phyloP scores from a whole-genome alignment of 139 green algal genomes.

The Closterium sp. region DNA sequence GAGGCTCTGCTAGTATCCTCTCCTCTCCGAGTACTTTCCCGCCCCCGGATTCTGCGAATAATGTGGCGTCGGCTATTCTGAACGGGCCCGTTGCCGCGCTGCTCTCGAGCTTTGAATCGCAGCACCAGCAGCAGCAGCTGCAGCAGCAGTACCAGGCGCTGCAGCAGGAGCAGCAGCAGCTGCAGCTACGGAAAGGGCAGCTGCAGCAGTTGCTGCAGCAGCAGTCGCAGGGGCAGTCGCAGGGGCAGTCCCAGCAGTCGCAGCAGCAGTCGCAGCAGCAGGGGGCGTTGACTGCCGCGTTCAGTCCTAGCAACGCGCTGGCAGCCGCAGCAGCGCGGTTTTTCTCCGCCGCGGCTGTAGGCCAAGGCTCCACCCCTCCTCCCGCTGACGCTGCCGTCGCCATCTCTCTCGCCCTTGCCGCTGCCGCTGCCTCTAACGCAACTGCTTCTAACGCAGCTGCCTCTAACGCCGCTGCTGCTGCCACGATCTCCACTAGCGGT shows the following conservation, averaged over 20 bases:
- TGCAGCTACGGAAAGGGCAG: background rate
- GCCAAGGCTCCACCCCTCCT: background rate
- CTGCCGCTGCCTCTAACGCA: background rate
- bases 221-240: background rate
- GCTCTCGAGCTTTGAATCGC: background rate
- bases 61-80: background rate
- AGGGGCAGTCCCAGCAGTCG: background rate
- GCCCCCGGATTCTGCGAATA: background rate
- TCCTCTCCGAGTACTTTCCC: background rate
- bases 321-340: background rate
- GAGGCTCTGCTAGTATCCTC: background rate
- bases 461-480: background rate
- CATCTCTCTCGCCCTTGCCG: background rate
- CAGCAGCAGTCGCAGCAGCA: constrained; percentile 2
- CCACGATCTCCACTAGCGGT: background rate
- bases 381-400: background rate
- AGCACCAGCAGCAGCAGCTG: constrained; percentile 2
- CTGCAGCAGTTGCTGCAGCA: constrained; percentile 2
- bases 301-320: background rate
- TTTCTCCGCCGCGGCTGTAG: background rate
- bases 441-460: background rate
- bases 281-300: background rate
- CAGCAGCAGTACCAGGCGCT: background rate
- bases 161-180: background rate
- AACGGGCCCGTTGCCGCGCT: background rate